These are phyloP conservation scores for Fusarium ambrosium DNA, from an alignment of 2,329 filamentous ascomycete species.

Conservation along the genomic window DNA sequence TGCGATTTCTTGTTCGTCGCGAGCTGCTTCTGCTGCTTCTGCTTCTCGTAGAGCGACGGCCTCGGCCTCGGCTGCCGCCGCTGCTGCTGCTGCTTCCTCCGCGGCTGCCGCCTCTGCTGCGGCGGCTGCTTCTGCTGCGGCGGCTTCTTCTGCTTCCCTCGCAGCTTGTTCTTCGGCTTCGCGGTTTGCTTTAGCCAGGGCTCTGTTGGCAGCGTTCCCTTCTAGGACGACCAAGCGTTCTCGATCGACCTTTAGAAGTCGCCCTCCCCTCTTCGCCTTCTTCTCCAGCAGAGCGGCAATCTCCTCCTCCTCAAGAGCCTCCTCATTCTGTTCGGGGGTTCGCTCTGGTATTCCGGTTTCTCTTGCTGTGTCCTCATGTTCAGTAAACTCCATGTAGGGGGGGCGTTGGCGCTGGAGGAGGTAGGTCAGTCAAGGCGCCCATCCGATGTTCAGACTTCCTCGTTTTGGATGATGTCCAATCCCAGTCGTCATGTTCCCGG, in stretches of 20 bases:
- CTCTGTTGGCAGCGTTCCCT: constrained; percentile 42
- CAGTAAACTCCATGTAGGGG: constrained; percentile 61
- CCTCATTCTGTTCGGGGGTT: constrained; percentile 39
- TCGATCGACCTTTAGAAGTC: constrained; percentile 38
- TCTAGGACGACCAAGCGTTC: constrained; percentile 39
- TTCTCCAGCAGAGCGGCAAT: constrained; percentile 58
- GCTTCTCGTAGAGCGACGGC: constrained; percentile 38
- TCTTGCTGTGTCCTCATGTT: constrained; percentile 52
- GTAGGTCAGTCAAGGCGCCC: constrained; percentile 57
- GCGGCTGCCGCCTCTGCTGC: constrained; percentile 45
- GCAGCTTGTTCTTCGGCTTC: constrained; percentile 39
- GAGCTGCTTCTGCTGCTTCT: constrained; percentile 50
- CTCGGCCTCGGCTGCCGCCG: constrained; percentile 37
- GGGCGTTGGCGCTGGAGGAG: constrained; percentile 63
- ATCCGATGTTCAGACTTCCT: constrained; percentile 60
- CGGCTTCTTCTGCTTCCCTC: constrained; percentile 24
- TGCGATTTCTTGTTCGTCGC: constrained; percentile 41
- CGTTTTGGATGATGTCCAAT: constrained; percentile 58
- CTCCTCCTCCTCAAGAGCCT: constrained; percentile 49
- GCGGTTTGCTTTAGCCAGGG: constrained; percentile 47
- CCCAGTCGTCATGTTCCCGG: constrained; percentile 61
- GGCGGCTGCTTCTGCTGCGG: constrained; percentile 30
- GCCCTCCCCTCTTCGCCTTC: constrained; percentile 47
- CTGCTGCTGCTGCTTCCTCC: constrained; percentile 27
- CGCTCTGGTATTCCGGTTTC: constrained; percentile 46